Evolutionary conservation across 2,329 filamentous ascomycete genomes (phyloP).

Genomic region (Beauveria pseudobassiana): DNA sequence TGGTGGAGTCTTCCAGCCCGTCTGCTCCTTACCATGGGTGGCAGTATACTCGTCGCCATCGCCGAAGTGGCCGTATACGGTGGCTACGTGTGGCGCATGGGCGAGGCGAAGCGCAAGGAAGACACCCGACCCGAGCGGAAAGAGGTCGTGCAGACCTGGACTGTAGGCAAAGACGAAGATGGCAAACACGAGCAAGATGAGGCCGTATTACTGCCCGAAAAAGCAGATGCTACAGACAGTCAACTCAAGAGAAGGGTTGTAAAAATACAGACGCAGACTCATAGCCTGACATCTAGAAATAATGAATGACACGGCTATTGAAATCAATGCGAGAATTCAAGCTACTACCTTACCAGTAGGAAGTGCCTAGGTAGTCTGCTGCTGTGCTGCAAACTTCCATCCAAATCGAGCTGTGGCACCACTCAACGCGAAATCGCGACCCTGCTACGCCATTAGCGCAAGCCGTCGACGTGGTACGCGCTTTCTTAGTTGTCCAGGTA

Average conservation of each 20-base stretch:
- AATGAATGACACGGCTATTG: background rate
- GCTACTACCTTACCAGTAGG: background rate
- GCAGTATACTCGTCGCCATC: constrained; percentile 61
- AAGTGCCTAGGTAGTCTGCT: background rate
- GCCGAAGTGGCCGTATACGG: constrained; percentile 73
- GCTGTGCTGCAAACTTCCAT: background rate
- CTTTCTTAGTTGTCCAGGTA: background rate
- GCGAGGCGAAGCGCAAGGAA: constrained; percentile 59
- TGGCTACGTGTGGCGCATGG: constrained; percentile 65
- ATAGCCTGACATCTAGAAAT: background rate
- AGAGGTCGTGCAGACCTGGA: constrained; percentile 66
- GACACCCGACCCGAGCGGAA: constrained; percentile 55
- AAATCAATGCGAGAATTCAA: background rate
- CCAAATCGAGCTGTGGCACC: background rate
- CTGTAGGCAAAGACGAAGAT: constrained; percentile 38
- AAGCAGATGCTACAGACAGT: constrained; percentile 11
- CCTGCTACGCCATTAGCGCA: background rate
- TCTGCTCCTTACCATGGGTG: constrained; percentile 63
- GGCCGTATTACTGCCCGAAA: constrained; percentile 19
- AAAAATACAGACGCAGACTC: background rate
- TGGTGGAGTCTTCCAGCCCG: constrained; percentile 69
- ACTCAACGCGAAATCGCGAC: constrained; percentile 3
- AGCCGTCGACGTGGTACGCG: constrained; percentile 2
- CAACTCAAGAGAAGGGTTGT: background rate
- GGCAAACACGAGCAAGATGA: constrained; percentile 20